Percentiles rank a stretch among this genome's conserved stretches.
Evolutionary conservation across 139 green algal genomes (phyloP).

Genomic region (Parachlorella kessleri): DNA sequence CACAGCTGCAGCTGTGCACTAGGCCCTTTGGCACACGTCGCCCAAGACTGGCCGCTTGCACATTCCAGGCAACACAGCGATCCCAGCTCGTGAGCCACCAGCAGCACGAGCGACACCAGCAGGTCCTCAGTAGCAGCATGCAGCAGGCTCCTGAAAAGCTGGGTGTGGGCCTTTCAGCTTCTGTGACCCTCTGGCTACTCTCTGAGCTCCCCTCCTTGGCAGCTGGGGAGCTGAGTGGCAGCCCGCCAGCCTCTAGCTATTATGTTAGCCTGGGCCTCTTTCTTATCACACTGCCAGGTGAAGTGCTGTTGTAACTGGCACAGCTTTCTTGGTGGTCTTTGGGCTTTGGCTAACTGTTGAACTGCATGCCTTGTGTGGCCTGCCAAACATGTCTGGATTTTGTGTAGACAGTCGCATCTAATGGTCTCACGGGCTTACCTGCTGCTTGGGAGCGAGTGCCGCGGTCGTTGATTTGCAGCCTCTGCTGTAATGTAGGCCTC

Average conservation of each 20-base stretch:
- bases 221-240: conserved; percentile 13
- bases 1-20: not conserved
- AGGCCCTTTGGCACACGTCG: not conserved
- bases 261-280: conserved; percentile 90
- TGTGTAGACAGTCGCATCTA: too few species aligned
- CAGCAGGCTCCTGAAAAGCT: too few species aligned
- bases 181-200: conserved; percentile 29
- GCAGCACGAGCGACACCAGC: conserved; percentile 8
- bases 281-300: conserved; percentile 75
- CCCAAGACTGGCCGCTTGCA: not conserved
- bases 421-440: too few species aligned
- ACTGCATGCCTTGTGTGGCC: too few species aligned
- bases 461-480: not conserved
- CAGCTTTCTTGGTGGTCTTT: too few species aligned
- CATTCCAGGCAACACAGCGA: not conserved
- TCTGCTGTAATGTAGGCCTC: conserved; percentile 57
- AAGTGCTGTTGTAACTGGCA: too few species aligned
- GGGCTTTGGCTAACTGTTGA: too few species aligned
- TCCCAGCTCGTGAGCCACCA: not conserved
- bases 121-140: too few species aligned
- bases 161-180: not conserved
- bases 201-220: conserved; percentile 10
- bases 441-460: too few species aligned
- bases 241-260: conserved; percentile 54
- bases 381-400: too few species aligned